phyloP scores from a whole-genome alignment of 129 eudicot species.

The Kitagawia praeruptora region DNA sequence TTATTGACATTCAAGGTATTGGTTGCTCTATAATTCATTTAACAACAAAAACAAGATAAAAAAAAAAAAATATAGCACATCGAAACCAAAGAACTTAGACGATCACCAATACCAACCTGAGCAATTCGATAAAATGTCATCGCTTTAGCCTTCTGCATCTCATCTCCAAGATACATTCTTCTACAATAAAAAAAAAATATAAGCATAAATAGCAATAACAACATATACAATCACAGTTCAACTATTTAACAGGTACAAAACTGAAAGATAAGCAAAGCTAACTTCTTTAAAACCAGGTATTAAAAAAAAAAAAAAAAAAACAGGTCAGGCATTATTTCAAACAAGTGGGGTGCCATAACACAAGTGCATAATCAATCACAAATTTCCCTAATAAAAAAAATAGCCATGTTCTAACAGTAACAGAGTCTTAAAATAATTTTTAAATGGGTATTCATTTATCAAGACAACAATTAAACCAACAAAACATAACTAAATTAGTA shows the following conservation, averaged over 20 bases:
- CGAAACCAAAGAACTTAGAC: not conserved
- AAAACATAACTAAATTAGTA: not conserved
- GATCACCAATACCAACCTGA: not conserved
- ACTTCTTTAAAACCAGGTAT: not conserved
- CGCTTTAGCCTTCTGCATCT: not conserved
- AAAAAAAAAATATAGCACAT: no score
- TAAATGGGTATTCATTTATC: not conserved
- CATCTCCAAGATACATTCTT: not conserved
- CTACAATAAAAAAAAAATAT: not conserved
- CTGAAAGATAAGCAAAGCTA: not conserved
- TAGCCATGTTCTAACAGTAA: not conserved
- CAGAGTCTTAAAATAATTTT: not conserved
- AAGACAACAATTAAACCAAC: no score
- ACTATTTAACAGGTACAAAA: not conserved
- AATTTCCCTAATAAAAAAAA: not conserved
- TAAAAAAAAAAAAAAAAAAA: not conserved
- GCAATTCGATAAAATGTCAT: not conserved
- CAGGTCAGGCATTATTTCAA: conserved; percentile 10
- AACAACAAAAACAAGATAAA: no score
- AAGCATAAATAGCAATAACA: not conserved
- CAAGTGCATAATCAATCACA: not conserved
- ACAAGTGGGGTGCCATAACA: not conserved
- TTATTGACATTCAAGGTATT: not conserved
- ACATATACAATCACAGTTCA: not conserved
- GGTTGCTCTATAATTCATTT: not conserved